These are phyloP conservation scores for Dionaea muscipula DNA, from an alignment of 179 eudicot species.

Conservation along the genomic window DNA sequence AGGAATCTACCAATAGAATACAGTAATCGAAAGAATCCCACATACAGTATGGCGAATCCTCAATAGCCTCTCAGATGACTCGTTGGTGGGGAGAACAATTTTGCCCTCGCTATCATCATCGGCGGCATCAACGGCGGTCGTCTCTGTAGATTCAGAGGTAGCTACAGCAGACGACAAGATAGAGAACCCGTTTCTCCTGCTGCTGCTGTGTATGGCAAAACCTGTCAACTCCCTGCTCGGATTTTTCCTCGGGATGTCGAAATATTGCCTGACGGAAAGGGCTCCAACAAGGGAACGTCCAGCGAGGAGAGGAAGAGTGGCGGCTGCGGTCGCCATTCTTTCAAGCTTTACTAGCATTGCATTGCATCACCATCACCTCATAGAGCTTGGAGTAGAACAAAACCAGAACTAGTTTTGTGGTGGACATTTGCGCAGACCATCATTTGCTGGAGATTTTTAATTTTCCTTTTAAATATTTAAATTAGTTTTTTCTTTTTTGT, in stretches of 20 bases:
- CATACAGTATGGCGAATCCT: slow-evolving; percentile 49
- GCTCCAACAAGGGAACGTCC: not conserved
- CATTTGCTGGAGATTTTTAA: too few relatives aligned
- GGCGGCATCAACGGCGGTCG: slow-evolving; percentile 3
- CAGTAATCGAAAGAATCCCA: too few relatives aligned
- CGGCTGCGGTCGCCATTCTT: not conserved
- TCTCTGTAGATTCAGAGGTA: not conserved
- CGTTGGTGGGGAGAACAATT: slow-evolving; percentile 45
- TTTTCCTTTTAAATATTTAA: too few relatives aligned
- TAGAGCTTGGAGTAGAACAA: too few relatives aligned
- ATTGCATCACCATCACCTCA: too few relatives aligned
- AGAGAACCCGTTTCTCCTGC: not conserved
- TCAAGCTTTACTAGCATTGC: not conserved
- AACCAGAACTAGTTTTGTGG: too few relatives aligned
- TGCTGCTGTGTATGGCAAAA: not conserved
- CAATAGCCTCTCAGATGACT: slow-evolving; percentile 40
- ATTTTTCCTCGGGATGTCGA: not conserved
- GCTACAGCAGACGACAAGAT: not conserved
- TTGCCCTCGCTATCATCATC: slow-evolving; percentile 11
- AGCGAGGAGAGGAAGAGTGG: not conserved
- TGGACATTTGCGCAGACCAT: too few relatives aligned
- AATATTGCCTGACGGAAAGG: not conserved
- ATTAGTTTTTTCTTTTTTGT: too few relatives aligned
- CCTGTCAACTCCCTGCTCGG: not conserved
- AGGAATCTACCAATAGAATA: too few relatives aligned